phyloP scores from a whole-genome alignment of 2,329 filamentous ascomycete genomes.

The Sphaerulina musiva region DNA sequence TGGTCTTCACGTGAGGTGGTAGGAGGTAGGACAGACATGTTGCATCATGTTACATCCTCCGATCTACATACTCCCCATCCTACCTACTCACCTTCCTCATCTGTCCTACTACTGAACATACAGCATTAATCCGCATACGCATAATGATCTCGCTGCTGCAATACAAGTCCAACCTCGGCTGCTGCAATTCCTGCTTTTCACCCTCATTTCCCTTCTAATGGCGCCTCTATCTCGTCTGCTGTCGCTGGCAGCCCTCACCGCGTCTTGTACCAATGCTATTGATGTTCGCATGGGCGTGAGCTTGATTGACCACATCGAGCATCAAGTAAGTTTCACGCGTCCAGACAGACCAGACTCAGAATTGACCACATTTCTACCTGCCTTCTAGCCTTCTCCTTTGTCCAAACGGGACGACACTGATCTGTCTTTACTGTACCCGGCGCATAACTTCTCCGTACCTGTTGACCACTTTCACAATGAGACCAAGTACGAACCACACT shows the following conservation, averaged over 20 bases:
- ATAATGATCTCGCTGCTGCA: neutral
- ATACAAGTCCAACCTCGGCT: too few species aligned
- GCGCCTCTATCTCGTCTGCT: neutral
- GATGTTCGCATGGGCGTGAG: constrained; percentile 4
- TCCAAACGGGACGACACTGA: constrained; percentile 26
- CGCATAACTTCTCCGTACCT: constrained; percentile 49
- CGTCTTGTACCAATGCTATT: constrained; percentile 7
- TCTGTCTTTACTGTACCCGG: constrained; percentile 38
- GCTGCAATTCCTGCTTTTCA: neutral
- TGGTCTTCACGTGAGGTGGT: too few species aligned
- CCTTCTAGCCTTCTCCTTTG: constrained; percentile 4
- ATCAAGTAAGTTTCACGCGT: neutral
- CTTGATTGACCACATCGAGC: neutral
- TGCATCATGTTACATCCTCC: too few species aligned
- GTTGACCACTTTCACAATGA: constrained; percentile 83
- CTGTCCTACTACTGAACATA: too few species aligned
- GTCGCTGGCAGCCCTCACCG: constrained; percentile 5
- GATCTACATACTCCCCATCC: too few species aligned
- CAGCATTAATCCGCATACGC: neutral
- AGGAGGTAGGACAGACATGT: too few species aligned
- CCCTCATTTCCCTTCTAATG: neutral
- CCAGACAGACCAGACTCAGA: neutral
- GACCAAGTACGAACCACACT: constrained; percentile 69
- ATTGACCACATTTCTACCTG: neutral
- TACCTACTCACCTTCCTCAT: too few species aligned